These are phyloP conservation scores for Phytophthora melonis DNA, from an alignment of 352 stramenopile genomes.

Conservation along the genomic window DNA sequence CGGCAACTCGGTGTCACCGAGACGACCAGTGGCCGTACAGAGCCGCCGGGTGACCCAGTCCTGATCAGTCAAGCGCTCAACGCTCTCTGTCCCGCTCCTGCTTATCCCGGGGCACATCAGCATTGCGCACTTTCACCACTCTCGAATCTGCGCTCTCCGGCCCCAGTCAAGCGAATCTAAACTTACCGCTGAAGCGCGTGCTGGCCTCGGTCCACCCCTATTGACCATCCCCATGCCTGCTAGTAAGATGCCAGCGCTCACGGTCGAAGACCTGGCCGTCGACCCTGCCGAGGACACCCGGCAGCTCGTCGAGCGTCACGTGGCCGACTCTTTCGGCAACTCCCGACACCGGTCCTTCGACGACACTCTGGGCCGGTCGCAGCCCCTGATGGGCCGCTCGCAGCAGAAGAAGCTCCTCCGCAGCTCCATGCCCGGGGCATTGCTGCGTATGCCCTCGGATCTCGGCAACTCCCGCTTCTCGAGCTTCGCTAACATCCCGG, in stretches of 20 bases:
- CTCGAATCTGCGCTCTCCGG: constrained; percentile 20
- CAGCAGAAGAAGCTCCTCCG: constrained; percentile 5
- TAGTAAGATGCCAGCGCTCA: constrained; percentile 18
- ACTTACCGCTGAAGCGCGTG: background rate
- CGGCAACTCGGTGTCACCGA: constrained; percentile 33
- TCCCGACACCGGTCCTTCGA: constrained; percentile 28
- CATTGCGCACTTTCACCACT: constrained; percentile 18
- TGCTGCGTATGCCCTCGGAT: constrained; percentile 23
- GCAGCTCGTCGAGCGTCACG: constrained; percentile 29
- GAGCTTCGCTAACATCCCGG: constrained; percentile 34
- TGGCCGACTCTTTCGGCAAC: constrained; percentile 21
- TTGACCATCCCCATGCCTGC: background rate
- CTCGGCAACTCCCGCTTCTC: constrained; percentile 21
- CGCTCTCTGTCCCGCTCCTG: constrained; percentile 32
- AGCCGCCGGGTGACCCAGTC: constrained; percentile 20
- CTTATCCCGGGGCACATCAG: constrained; percentile 25
- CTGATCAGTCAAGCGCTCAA: constrained; percentile 26
- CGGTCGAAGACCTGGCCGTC: constrained; percentile 15
- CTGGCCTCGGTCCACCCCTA: background rate
- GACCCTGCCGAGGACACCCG: constrained; percentile 4
- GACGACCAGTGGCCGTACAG: constrained; percentile 10
- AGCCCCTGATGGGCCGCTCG: constrained; percentile 10
- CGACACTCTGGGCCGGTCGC: constrained; percentile 19
- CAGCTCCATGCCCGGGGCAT: constrained; percentile 20
- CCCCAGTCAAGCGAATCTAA: background rate